These are phyloP conservation scores for Xerocomus minutiporus DNA, from an alignment of 1,284 basidiomycete species.

Conservation along the genomic window DNA sequence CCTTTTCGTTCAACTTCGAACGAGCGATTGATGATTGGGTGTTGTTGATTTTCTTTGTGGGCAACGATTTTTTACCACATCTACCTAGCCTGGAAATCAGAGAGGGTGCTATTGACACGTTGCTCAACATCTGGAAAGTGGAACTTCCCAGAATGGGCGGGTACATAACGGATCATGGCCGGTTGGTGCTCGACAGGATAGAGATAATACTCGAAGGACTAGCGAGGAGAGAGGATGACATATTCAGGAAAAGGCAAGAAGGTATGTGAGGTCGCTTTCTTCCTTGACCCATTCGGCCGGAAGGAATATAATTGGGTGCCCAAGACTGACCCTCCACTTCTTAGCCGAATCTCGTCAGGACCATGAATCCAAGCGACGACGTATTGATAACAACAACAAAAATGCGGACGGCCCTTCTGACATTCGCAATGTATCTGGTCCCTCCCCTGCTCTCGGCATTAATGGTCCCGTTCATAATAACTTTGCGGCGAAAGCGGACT, in stretches of 20 bases:
- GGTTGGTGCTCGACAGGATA: constrained; percentile 79
- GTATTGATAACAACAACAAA: constrained; percentile 63
- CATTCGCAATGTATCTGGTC: constrained; percentile 38
- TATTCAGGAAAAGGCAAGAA: constrained; percentile 90
- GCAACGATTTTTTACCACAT: constrained; percentile 99
- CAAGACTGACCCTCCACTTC: constrained; percentile 12
- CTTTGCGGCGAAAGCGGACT: constrained; percentile 70
- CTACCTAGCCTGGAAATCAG: constrained; percentile 97
- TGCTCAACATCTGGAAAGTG: constrained; percentile 93
- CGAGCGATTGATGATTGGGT: constrained; percentile 99
- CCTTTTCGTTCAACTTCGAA: constrained; percentile 94
- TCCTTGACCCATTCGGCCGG: constrained; percentile 1
- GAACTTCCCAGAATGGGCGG: constrained; percentile 94
- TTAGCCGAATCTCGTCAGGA: constrained; percentile 91
- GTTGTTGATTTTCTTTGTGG: constrained; percentile 98
- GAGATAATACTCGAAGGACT: constrained; percentile 96
- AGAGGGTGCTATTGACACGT: constrained; percentile 96
- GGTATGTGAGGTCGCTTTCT: constrained; percentile 48
- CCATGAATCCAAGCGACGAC: constrained; percentile 81
- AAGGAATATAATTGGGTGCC: constrained; percentile 2
- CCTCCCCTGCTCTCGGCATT: constrained; percentile 52
- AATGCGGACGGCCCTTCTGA: constrained; percentile 35
- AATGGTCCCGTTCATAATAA: constrained; percentile 55
- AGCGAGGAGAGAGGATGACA: constrained; percentile 90
- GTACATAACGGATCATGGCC: constrained; percentile 92